Evolutionary conservation across 2,329 filamentous ascomycete genomes (phyloP), one percentile per base, ranked within the genome.

Genomic region (Fusarium sp.): DNA sequence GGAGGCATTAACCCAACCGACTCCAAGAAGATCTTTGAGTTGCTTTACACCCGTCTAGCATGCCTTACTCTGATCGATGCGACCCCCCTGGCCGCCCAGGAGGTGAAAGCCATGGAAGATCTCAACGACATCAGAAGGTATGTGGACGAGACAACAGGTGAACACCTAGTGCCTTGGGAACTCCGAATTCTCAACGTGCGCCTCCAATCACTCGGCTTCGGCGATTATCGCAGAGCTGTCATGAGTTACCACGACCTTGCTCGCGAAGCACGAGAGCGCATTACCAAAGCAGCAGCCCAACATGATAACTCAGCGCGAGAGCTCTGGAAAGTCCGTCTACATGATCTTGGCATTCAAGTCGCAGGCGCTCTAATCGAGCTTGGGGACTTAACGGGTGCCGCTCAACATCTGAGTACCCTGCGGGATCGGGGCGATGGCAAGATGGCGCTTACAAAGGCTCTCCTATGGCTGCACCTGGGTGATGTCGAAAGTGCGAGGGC

Each of bases 181-280:
- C 85, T 99, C 55, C 89, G 96, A 9, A 87, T 98, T 5, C 85
- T 98, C 18, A 90, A 91, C 9, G 92, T 98, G 11, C 88, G 94
- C 3, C 85, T 98, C 22, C 93, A 97, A 72, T 93, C 93, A 0
- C 87, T 97, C 47, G 94, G 93, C 2, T 97, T 96, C 69, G 91
- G 91, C 6, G 96, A 99, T 80, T 88, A 91, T 52, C 87, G 95
- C 7, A 87, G 94, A 66, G 92, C 93, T 6, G 91, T 99, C 61
- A 95, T 96, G 85, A 92, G 92, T 46, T 93, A 97, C 78, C 97
- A 97, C 77, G 94, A 97, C 68, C 86, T 98, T 4, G 94, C 91
- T 0, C 82, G 92, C 11, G 94, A 97, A 79, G 93, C 93, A 4
- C 85, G 94, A 20, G 82, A 84, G 4, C 85, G 87, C 60, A 83